Conservation (phyloP, 2,329 filamentous ascomycete species). For the Talaromyces amestolkiae region DNA sequence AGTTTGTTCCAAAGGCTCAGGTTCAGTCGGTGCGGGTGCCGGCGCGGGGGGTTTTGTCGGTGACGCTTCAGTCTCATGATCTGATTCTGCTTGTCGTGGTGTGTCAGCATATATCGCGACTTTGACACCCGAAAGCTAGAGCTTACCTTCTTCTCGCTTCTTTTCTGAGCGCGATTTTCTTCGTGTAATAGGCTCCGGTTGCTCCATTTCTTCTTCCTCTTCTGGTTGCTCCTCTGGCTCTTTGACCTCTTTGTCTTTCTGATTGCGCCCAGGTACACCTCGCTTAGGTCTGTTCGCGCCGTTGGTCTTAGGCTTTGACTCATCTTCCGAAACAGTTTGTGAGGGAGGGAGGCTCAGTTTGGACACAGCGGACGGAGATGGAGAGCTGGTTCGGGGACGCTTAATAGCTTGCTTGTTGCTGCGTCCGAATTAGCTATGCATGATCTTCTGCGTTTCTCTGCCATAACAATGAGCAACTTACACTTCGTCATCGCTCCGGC, state of each 20-base stretch:
- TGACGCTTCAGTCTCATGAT: slow-evolving; percentile 62
- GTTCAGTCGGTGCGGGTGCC: slow-evolving; percentile 1
- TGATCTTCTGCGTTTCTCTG: background rate
- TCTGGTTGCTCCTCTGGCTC: slow-evolving; percentile 55
- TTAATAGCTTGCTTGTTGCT: slow-evolving; percentile 73
- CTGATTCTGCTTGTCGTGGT: slow-evolving; percentile 57
- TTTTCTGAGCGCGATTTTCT: slow-evolving; percentile 79
- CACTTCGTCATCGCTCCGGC: slow-evolving; percentile 91
- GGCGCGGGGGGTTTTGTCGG: slow-evolving; percentile 43
- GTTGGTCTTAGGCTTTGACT: slow-evolving; percentile 45
- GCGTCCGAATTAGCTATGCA: slow-evolving; percentile 19
- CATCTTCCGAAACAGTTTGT: slow-evolving; percentile 64
- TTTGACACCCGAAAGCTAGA: background rate
- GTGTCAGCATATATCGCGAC: background rate
- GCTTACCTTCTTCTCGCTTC: slow-evolving; percentile 71
- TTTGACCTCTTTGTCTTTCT: slow-evolving; percentile 49
- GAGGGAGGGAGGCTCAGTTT: slow-evolving; percentile 47
- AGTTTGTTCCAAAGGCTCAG: slow-evolving; percentile 38
- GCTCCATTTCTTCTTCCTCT: slow-evolving; percentile 57
- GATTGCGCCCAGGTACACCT: slow-evolving; percentile 53
- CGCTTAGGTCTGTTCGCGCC: slow-evolving; percentile 60
- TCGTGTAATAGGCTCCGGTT: slow-evolving; percentile 72
- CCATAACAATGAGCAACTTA: slow-evolving; percentile 52
- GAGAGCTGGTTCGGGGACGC: slow-evolving; percentile 78
- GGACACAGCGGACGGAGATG: slow-evolving; percentile 62